Base-by-base conservation (phyloP, 208 protist species). In the Leishmania braziliensis region DNA sequence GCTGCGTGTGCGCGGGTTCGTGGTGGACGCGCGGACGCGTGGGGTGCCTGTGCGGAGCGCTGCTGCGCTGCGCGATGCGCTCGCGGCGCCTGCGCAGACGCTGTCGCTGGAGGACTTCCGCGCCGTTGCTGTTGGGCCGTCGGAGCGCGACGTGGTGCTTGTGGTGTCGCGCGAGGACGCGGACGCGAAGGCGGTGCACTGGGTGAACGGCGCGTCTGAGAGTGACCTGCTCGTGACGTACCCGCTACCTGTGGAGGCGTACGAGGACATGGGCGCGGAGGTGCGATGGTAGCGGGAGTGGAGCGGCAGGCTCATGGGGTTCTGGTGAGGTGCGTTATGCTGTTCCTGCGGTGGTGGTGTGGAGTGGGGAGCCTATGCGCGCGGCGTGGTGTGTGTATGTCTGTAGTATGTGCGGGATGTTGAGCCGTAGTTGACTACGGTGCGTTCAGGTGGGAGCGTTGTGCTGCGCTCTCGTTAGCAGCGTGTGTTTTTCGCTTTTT, bases 81-180 rank as follows among this genome's bases (percentile, higher is more conserved):
- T 90, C 33, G 54, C 79, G 54, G 78, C 83, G 79, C 87, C 82
- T 75, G 87, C 82, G 79, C 87, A 93, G 84, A 86, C 86, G 75
- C 77, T 91, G 5, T 84, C 90, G 74, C 83, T 93, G 81, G 90
- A 91, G 83, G 90, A 93, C 84, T 88, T 90, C 77, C 78, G 71
- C 33, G 70, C 79, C 29, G 69, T 89, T 69, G 82, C 58, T n/a
- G 85, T 83, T 60, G 81, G 53, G 51, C 73, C 69, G 66, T 77
- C 80, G 43, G 77, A 60, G 18, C 58, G 76, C 53, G 83, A 80
- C 48, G 80, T 79, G 58, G 79, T 84, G 58, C 81, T 90, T 23
- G 73, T 89, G 56, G 62, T 88, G 69, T 81, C 86, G 33, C 82
- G 81, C 60, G 77, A 54, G 74, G 87, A 90, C 63, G 85, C 85